Base-by-base conservation (phyloP, 1,139 yeast species). In the Nakaseomyces uthaithaninus region DNA sequence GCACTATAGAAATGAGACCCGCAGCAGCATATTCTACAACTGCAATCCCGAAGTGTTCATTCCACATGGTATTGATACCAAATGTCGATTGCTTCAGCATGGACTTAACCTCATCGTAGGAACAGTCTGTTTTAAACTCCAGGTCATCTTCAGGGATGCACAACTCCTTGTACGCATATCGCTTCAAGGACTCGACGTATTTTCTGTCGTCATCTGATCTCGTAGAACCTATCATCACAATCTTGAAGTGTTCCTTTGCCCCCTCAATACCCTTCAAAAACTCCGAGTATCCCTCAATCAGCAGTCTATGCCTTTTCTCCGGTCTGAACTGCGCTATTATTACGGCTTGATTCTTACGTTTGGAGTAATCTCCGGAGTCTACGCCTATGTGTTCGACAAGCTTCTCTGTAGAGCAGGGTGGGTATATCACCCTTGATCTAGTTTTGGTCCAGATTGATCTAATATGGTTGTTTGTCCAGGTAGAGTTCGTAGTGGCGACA, bases 41-140 rank as follows among this genome's bases (percentile, higher is more conserved):
- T 1, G 95, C 94, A 56, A 93, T 93, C 15, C 99, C 99, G 59
- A 93, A 93, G 65, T 93, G 99, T 65, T 93, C 99, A 62, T 93
- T 91, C 98, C 98, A 93, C 99, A 93, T 93, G 20, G 95, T 91
- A 55, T 93, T 89, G 37, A 91, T 68, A 3, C 98, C 98, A 52
- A 75, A 79, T 28, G 78, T 75, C 2, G 89, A 75, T 7, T 62
- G 64, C n/a, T 68, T 56, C 35, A 93, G 66, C 47, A 74, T 71
- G 25, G 63, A 55, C 34, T 74, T 67, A 15, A 93, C 78, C 20
- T 69, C 72, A 2, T 67, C 69, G 66, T 86, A 85, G 4, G 86
- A 71, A 31, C 91, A 81, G 60, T 91, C 94, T 6, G 84, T 72
- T 3, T 79, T 71, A 52, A 91, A 83, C 38, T 76, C 75, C 35